Base-by-base conservation (phyloP, 2,329 filamentous ascomycete genomes). In the Sphaerulina musiva region DNA sequence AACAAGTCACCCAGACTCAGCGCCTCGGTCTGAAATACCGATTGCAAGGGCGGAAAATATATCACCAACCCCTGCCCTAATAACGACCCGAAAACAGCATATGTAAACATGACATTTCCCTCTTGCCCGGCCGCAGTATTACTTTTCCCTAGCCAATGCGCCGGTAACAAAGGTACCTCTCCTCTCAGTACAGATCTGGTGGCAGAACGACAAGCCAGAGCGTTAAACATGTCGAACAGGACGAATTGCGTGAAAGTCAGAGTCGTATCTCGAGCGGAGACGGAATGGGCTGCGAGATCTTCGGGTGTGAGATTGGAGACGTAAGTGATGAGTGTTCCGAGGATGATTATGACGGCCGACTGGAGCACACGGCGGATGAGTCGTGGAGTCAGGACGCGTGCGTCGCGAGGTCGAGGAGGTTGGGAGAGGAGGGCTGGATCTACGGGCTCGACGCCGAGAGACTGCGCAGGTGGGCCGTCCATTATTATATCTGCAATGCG, bases 241-340 rank as follows among this genome's bases (percentile, higher is more conserved):
- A 98, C 93, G 68, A 98, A 98, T 73, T 91, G 95, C 5, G 93
- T 98, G 69, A 98, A 98, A 0, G 93, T 97, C 87, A 98, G 96
- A 60, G 93, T 98, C 1, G 93, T 98, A 73, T 98, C 93, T 63
- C 95, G 89, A 47, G 89, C 88, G 1, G 86, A 95, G 55, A 97
- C 87, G 55, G 85, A 76, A 43, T 69, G 67, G 1, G 66, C 64
- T 31, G 61, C 62, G 34, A 70, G 65, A 52, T 89, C 85, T 68
- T 95, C 89, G 23, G 82, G 79, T 46, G 85, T 76, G 88, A 98
- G 96, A 74, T 97, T 92, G 67, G 84, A 86, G 62, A 88, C 84
- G 74, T 98, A 98, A 51, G 95, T 87, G 41, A 86, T 78, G 73
- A 98, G 85, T 0, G 93, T 98, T 62, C 93, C 93, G 20, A 87